Base-by-base conservation (phyloP, 495 filamentous ascomycete species). In the Clohesyomyces aquaticus region DNA sequence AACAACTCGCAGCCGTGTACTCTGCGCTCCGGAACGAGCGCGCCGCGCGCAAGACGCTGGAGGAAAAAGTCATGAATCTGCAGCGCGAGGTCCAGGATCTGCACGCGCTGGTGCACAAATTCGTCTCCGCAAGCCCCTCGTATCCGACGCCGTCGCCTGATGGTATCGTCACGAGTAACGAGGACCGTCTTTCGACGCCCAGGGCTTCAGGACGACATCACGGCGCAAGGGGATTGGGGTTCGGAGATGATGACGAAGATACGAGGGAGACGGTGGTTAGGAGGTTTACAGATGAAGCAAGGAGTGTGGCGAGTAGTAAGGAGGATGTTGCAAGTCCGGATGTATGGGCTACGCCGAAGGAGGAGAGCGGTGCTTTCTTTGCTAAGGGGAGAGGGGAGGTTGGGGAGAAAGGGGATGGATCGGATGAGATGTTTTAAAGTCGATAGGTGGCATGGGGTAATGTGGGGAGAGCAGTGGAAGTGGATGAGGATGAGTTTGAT, bases 291-390 rank as follows among this genome's bases (percentile, higher is more conserved):
- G 55, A 50, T 25, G 53, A 9, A 19, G 32, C 32, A 38, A 6
- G 32, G 14, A 65, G 56, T 23, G 28, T 10, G 19, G 56, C 26
- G 49, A 56, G 56, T 21, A 61, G 59, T 42, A 26, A 32, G 16
- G 68, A 67, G 28, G 67, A 70, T 14, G 27, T 71, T 10, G 45
- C 46, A 26, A 71, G 68, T 53, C 68, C 68, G 10, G 68, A 71
- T 21, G 55, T 47, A 0, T 71, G 63, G 63, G 64, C 63, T 6
- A 71, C 68, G 51, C 68, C 68, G 35, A 71, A 60, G 56, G 68
- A 71, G 55, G 64, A 65, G 51, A 55, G 55, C 21, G 53, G 63
- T 21, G 63, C 41, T 14, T 66, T 66, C 41, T 65, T 65, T 49
- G 47, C 12, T 11, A 22, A 42, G 35, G 35, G 29, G 9, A 32